Conservation (phyloP, 805 yeast species). For the Ogataea pilisensis region DNA sequence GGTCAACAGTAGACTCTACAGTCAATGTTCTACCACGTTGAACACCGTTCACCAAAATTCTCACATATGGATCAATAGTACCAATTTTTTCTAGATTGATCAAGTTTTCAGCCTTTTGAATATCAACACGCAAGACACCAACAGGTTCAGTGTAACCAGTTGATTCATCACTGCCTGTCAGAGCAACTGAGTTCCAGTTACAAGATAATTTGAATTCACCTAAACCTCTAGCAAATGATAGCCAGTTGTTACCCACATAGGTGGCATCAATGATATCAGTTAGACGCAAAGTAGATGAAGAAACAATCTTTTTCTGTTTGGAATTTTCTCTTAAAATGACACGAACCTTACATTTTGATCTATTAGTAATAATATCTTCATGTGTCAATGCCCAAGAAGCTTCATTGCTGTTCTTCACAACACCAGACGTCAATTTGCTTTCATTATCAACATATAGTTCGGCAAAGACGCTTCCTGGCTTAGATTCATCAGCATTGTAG, state of each 20-base stretch:
- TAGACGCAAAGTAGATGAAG: slow-evolving; percentile 54
- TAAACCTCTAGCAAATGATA: slow-evolving; percentile 59
- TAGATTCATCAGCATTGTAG: slow-evolving; percentile 35
- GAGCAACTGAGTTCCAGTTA: slow-evolving; percentile 81
- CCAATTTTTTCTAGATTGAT: slow-evolving; percentile 87
- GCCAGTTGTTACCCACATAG: slow-evolving; percentile 75
- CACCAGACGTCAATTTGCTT: slow-evolving; percentile 51
- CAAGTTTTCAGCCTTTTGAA: slow-evolving; percentile 69
- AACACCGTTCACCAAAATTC: slow-evolving; percentile 73
- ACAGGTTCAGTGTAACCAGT: slow-evolving; percentile 91
- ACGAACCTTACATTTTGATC: slow-evolving; percentile 65
- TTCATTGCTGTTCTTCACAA: slow-evolving; percentile 54
- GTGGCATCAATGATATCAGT: slow-evolving; percentile 71
- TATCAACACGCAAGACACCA: slow-evolving; percentile 77
- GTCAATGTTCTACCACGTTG: slow-evolving; percentile 75
- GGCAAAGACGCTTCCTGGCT: slow-evolving; percentile 58
- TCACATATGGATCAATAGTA: slow-evolving; percentile 85
- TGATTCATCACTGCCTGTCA: slow-evolving; percentile 62
- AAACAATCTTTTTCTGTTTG: slow-evolving; percentile 50
- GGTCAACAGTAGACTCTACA: slow-evolving; percentile 61
- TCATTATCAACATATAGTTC: slow-evolving; percentile 68
- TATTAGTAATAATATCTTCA: slow-evolving; percentile 63
- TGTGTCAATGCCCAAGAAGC: slow-evolving; percentile 62
- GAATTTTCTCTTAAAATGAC: slow-evolving; percentile 63
- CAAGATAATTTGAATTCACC: slow-evolving; percentile 73